Conservation (phyloP, 805 yeast species). For the Teunomyces barrocoloradensis region DNA sequence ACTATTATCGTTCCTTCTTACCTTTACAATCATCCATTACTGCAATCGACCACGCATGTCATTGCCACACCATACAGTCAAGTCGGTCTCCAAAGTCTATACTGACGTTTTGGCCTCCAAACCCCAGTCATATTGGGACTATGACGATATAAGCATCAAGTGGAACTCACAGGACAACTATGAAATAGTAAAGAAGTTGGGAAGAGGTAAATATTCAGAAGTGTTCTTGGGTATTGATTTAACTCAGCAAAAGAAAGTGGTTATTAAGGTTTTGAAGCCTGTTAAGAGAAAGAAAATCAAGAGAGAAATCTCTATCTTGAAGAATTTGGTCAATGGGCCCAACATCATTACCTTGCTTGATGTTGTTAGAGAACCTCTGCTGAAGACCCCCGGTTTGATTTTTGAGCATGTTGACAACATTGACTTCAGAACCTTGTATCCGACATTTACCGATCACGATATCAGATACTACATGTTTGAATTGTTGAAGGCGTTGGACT, state of each 20-base stretch:
- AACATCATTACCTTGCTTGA: constrained; percentile 74
- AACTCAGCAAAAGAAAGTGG: constrained; percentile 60
- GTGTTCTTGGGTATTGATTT: constrained; percentile 83
- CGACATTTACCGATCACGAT: constrained; percentile 71
- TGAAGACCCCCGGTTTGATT: constrained; percentile 83
- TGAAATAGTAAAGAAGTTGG: constrained; percentile 80
- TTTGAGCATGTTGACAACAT: constrained; percentile 82
- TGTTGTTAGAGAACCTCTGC: constrained; percentile 81
- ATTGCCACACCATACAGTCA: constrained; percentile 19
- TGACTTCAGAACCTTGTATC: constrained; percentile 84
- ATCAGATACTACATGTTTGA: constrained; percentile 82
- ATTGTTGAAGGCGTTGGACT: constrained; percentile 78
- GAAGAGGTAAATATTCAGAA: constrained; percentile 92
- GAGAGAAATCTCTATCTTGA: constrained; percentile 83
- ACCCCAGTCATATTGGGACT: constrained; percentile 84
- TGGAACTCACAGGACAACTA: constrained; percentile 88
- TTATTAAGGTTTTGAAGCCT: constrained; percentile 89
- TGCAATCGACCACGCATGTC: constrained; percentile 7
- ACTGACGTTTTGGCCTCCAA: constrained; percentile 73
- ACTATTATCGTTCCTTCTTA: constrained; percentile 1
- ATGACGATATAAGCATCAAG: constrained; percentile 61
- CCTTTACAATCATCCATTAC: background rate
- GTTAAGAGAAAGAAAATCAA: constrained; percentile 90
- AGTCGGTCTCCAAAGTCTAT: constrained; percentile 73
- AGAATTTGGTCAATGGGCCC: constrained; percentile 82